Conservation (phyloP, 805 yeast species). For the Hanseniaspora nectarophila region DNA sequence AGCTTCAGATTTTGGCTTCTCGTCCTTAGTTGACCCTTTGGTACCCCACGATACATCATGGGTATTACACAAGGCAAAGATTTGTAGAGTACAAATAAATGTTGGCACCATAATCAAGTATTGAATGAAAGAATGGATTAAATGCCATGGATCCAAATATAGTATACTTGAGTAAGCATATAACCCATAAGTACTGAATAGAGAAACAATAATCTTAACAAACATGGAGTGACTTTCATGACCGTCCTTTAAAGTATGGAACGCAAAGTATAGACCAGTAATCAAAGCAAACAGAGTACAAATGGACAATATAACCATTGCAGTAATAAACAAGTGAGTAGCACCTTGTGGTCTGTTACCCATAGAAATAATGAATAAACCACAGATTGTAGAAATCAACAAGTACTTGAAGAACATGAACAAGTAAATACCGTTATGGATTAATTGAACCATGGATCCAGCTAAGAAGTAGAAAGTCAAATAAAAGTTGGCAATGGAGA, state of each 20-base stretch:
- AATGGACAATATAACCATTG: constrained; percentile 60
- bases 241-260: constrained; percentile 36
- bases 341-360: constrained; percentile 99
- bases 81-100: constrained; percentile 82
- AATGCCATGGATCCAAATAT: constrained; percentile 94
- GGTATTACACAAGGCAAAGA: constrained; percentile 93
- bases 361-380: constrained; percentile 85
- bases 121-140: constrained; percentile 73
- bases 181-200: constrained; percentile 83
- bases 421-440: constrained; percentile 64
- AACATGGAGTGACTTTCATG: constrained; percentile 39
- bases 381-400: constrained; percentile 66
- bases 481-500: constrained; percentile 83
- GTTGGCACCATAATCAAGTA: constrained; percentile 84
- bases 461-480: constrained; percentile 86
- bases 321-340: constrained; percentile 55
- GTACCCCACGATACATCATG: constrained; percentile 99
- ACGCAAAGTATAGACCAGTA: constrained; percentile 73
- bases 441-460: constrained; percentile 53
- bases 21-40: constrained; percentile 75
- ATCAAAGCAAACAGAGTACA: constrained; percentile 73
- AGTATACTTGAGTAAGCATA: constrained; percentile 70
- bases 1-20: constrained; percentile 64
- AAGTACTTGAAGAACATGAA: constrained; percentile 80
- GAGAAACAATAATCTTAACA: constrained; percentile 67